Evolutionary conservation across 768 basidiomycete genomes (phyloP), one percentile per base, ranked within the genome.

Genomic region (Pleurotus ostreatus): DNA sequence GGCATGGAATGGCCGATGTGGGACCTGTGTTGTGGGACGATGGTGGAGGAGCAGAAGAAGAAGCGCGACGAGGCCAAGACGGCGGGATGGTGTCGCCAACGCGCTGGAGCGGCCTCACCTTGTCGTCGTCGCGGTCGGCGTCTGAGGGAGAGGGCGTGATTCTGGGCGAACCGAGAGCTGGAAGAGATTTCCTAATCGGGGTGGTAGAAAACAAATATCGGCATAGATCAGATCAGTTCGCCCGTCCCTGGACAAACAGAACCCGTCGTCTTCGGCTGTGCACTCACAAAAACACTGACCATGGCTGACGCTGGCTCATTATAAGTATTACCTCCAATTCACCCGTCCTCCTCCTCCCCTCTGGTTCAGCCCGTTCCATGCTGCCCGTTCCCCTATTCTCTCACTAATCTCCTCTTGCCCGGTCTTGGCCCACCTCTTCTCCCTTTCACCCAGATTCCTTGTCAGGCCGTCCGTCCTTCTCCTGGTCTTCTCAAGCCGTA

Each of bases 291-390:
- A 46, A 47, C 20, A 47, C 45, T 48, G n/a, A 48, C 37, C 37
- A 46, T 46, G 47, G 41, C 47, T 48, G 45, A 56, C 45, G 48
- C 25, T 56, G 44, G 34, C 39, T 46, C 39, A 37, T 37, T 56
- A 56, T 56, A 48, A 56, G 55, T 43, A 48, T 45, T 49, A 49
- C 46, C 39, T 48, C 61, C 59, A 58, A 57, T 58, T 59, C 60
- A 61, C 59, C 56, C 57, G 59, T 61, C 63, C 61, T 55, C 30
- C 57, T 56, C 49, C 55, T 60, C 54, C 26, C 59, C 56, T 53
- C 64, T 64, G 63, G 65, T 34, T 44, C 41, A 44, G 41, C 70
- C 66, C 60, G 61, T 66, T 52, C 56, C 66, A 66, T 64, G 55
- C 60, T 49, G 54, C 40, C 58, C 53, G 59, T 60, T 59, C 60